Evolutionary conservation across 2,329 filamentous ascomycete species (phyloP).

Genomic region (Botrytis squamosa): DNA sequence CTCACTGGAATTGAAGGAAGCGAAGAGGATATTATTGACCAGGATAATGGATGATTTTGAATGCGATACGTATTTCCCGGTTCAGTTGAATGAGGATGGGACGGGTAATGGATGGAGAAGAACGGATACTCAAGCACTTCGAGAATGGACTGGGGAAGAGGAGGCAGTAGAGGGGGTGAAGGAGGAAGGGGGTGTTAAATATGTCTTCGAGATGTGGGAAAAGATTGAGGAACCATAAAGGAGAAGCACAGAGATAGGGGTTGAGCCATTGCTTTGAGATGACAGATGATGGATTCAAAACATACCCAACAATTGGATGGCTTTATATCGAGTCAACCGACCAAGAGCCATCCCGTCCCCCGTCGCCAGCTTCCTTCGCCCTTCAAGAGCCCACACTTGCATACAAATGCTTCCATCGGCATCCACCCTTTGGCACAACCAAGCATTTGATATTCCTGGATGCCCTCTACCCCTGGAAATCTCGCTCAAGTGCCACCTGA

Average conservation of each 20-base stretch:
- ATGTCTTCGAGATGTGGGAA: slow-evolving; percentile 76
- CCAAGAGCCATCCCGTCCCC: neutral
- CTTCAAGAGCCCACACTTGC: rapidly evolving
- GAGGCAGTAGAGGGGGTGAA: slow-evolving; percentile 53
- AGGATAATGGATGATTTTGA: slow-evolving; percentile 67
- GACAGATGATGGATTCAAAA: neutral
- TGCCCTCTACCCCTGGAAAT: neutral
- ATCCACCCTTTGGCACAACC: neutral
- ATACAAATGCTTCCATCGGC: neutral
- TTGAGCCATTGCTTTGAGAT: neutral
- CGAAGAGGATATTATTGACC: slow-evolving; percentile 67
- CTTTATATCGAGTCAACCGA: too few relatives aligned
- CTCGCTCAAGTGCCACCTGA: neutral
- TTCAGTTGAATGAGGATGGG: slow-evolving; percentile 47
- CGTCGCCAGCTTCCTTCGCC: too few relatives aligned
- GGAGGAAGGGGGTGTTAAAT: slow-evolving; percentile 62
- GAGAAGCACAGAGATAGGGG: too few relatives aligned
- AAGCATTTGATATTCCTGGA: neutral
- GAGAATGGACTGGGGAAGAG: slow-evolving; percentile 64
- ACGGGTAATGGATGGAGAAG: slow-evolving; percentile 52
- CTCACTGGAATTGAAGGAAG: slow-evolving; percentile 59
- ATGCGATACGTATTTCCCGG: slow-evolving; percentile 72
- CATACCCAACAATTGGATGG: neutral
- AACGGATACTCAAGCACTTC: slow-evolving; percentile 52
- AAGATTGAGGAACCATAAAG: slow-evolving; percentile 38